Base-by-base conservation (phyloP, 768 basidiomycete genomes). In the Suillus alpinus region DNA sequence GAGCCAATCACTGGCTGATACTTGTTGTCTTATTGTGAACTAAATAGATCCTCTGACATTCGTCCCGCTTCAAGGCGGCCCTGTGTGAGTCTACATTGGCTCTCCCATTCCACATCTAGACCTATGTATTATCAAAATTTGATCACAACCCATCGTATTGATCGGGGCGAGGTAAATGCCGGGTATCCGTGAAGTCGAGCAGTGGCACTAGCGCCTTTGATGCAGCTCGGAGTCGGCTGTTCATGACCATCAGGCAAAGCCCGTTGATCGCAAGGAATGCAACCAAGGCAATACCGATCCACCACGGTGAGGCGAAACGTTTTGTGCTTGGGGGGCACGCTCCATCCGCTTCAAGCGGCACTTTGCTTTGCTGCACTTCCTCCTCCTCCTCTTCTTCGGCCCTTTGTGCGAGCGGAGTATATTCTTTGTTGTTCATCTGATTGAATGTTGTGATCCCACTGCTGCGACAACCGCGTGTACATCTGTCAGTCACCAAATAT, bases 111-210 rank as follows among this genome's bases (percentile, higher is more conserved):
- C 51, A 13, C 16, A 59, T 56, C 31, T 14, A 31, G 37, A 18
- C 51, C 6, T 34, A 8, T 32, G 18, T 14, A 2, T 53, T 56
- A 58, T n/a, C 9, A 39, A 26, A 39, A 16, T 49, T 39, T 37
- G 16, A 58, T 72, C 53, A 72, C 50, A 73, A 64, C 47, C 71
- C 71, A 53, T 74, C 69, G 51, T 72, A 74, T 10, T 62, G 71
- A 56, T 73, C 67, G 18, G 71, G 72, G 23, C 68, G 68, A 55
- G 71, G 68, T 20, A 72, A 64, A 50, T 66, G 49, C n/a, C 71
- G 65, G 13, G 72, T 70, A 40, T 72, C 71, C 1, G 63, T 49
- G 47, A 62, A 65, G 39, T 50, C 44, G 29, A 70, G 56, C 36
- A 67, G 43, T 26, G 68, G 64, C 39, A 52, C 63, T 50, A 71